phyloP scores from a whole-genome alignment of 2,329 filamentous ascomycete species.

The Colletotrichum sp. region DNA sequence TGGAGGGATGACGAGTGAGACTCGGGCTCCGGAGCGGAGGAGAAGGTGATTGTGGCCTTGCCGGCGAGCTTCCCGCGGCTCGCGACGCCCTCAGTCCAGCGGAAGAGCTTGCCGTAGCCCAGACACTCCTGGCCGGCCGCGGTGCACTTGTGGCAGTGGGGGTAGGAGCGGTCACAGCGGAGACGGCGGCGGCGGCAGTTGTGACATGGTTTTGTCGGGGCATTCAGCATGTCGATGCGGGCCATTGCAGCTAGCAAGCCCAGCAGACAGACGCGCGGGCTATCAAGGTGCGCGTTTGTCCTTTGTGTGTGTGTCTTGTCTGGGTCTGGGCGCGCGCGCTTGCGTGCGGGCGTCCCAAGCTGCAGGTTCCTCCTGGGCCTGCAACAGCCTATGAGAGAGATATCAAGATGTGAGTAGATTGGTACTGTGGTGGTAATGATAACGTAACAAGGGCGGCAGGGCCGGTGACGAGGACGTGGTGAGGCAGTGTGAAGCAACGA shows the following conservation, averaged over 20 bases:
- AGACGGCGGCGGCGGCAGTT: conserved; percentile 59
- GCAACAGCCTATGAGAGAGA: not conserved
- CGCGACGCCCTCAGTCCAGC: conserved; percentile 55
- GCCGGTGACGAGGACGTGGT: not conserved
- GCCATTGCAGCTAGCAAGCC: not conserved
- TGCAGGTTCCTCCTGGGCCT: not conserved
- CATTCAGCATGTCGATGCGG: conserved; percentile 14
- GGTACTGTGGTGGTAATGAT: not conserved
- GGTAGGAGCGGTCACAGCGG: conserved; percentile 57
- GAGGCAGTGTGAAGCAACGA: not conserved
- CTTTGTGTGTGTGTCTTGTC: not conserved
- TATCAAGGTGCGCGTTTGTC: not conserved
- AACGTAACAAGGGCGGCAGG: not conserved
- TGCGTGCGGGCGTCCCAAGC: not conserved
- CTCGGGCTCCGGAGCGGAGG: not conserved
- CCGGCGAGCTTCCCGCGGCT: conserved; percentile 47
- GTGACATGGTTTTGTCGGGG: conserved; percentile 43
- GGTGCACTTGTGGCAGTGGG: conserved; percentile 56
- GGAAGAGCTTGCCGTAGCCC: conserved; percentile 57
- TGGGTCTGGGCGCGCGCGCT: not conserved
- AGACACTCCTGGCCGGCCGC: conserved; percentile 55
- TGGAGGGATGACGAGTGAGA: not conserved
- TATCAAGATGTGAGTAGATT: not conserved
- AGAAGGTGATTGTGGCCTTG: conserved; percentile 38
- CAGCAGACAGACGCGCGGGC: not conserved